phyloP scores from a whole-genome alignment of 768 basidiomycete species.

The Pholiota microspora region DNA sequence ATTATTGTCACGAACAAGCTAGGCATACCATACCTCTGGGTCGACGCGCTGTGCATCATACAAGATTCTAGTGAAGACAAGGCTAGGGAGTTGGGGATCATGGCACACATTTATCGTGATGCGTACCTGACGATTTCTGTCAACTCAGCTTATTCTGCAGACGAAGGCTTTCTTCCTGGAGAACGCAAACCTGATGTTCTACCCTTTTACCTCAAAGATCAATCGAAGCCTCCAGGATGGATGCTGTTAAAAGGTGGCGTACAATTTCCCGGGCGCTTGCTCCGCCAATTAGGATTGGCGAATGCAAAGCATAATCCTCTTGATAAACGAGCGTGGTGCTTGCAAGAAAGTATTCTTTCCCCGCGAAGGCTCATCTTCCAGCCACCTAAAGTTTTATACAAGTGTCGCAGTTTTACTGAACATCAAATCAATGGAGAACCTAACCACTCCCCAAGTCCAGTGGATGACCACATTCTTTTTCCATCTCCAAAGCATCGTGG shows the following conservation, averaged over 20 bases:
- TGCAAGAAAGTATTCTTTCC: conserved; percentile 8
- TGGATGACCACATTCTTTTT: background rate
- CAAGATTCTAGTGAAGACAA: conserved; percentile 2
- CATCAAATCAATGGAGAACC: too few species aligned
- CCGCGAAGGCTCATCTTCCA: conserved; percentile 1
- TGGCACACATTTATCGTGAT: background rate
- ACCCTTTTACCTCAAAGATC: background rate
- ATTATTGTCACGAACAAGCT: background rate
- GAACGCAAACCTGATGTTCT: background rate
- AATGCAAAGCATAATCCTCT: background rate
- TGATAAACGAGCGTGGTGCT: conserved; percentile 4
- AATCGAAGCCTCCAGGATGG: background rate
- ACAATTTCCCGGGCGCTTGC: background rate
- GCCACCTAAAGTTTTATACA: conserved; percentile 1
- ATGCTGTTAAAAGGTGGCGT: background rate
- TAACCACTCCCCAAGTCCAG: background rate
- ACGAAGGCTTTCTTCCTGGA: conserved; percentile 1
- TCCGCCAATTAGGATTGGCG: background rate
- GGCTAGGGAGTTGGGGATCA: background rate
- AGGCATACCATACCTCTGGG: conserved; percentile 1
- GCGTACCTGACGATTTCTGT: background rate
- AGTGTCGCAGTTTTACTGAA: conserved; percentile 1
- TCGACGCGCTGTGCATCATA: conserved; percentile 1
- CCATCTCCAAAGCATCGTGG: background rate
- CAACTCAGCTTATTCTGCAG: background rate